Base-by-base conservation (phyloP, 257 asterid genomes). In the Fraxinus americana region DNA sequence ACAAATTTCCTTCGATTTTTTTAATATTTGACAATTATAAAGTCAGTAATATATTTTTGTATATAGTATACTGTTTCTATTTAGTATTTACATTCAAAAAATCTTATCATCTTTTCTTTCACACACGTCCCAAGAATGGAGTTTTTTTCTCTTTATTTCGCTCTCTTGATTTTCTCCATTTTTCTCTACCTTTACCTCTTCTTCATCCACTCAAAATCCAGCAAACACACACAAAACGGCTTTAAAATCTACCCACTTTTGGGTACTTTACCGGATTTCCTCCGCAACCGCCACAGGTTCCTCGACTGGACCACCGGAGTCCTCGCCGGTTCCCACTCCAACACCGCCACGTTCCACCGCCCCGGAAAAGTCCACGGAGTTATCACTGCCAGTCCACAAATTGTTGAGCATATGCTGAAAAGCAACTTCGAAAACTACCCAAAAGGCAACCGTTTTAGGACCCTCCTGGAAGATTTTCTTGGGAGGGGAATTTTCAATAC, bases 201-300 rank as follows among this genome's bases (percentile, higher is more conserved):
- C 80, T 78, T 81, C 13, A 32, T 69, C 70, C 71, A 45, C 32
- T 43, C 66, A 0, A 79, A 52, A 70, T 34, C 76, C 69, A 72
- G 19, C 23, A 74, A 75, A 67, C 4, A 84, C 83, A 11, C 77
- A 3, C 9, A 70, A 2, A 69, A 77, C 12, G 94, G 96, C 75
- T 88, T 88, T 88, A 84, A 57, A 82, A 39, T 73, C 75, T 90
- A 89, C 82, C 99, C 98, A 1, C 4, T 91, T 7, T 65, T 92
- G 50, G 99, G 99, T 7, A 17, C 89, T 30, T 84, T 94, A 38
- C 99, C 99, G 4, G 94, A 79, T 0, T 92, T 94, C 85, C 77
- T 94, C 83, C 84, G 27, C 13, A 87, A 94, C 81, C 97, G 97
- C 89, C 92, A 91, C 89, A 98, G 93, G 35, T 94, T 90, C 85